phyloP scores from a whole-genome alignment of 768 basidiomycete genomes.

The Cystoderma amianthinum region DNA sequence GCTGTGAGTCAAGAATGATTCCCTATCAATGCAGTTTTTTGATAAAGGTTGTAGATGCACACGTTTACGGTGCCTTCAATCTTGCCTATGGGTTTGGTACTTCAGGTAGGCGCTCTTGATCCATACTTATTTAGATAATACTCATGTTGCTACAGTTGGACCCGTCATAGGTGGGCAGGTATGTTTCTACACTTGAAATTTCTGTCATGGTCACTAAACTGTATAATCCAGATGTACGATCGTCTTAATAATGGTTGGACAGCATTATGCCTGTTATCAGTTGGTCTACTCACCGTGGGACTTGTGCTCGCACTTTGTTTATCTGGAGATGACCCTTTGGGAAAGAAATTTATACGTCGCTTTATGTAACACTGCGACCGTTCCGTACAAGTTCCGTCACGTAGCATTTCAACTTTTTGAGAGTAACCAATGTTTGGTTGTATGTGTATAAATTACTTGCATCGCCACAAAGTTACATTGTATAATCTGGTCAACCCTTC shows the following conservation, averaged over 20 bases:
- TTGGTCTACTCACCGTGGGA: conserved; percentile 31
- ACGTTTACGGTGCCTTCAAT: conserved; percentile 73
- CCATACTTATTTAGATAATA: conserved; percentile 1
- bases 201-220: conserved; percentile 1
- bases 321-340: conserved; percentile 43
- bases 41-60: conserved; percentile 42
- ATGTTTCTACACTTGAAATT: conserved; percentile 4
- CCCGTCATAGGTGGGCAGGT: conserved; percentile 68
- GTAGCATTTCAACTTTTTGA: no score
- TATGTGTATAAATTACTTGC: no score
- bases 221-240: conserved; percentile 46
- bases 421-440: no score
- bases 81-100: conserved; percentile 63
- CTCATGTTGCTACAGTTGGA: conserved; percentile 38
- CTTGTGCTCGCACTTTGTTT: conserved; percentile 33
- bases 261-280: conserved; percentile 42
- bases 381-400: no score
- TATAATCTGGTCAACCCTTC: no score
- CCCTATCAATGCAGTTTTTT: background rate
- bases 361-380: background rate
- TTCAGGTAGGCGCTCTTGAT: conserved; percentile 32
- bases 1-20: conserved; percentile 40
- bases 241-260: conserved; percentile 52
- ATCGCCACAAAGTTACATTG: no score
- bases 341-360: background rate